Conservation (phyloP, 2,329 filamentous ascomycete species). For the Colletotrichum caudatum region DNA sequence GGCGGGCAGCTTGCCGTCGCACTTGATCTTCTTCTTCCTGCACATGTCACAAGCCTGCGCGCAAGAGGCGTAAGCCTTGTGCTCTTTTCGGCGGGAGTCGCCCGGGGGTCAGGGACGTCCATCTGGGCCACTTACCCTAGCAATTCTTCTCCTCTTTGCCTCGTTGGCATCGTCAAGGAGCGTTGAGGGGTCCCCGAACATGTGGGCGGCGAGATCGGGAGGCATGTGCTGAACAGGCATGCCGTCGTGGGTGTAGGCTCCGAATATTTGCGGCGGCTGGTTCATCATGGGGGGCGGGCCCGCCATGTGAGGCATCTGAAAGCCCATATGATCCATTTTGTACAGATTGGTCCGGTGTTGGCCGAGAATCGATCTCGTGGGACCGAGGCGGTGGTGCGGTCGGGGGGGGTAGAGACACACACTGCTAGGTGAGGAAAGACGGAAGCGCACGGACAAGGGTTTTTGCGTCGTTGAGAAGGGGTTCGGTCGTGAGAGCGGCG, state of each 20-base stretch:
- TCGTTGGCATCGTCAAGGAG: slow-evolving; percentile 78
- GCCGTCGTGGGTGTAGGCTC: slow-evolving; percentile 70
- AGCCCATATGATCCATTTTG: slow-evolving; percentile 66
- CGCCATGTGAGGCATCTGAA: slow-evolving; percentile 68
- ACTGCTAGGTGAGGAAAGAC: not conserved
- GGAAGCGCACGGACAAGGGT: not conserved
- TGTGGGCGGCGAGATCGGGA: slow-evolving; percentile 68
- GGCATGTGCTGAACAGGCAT: slow-evolving; percentile 68
- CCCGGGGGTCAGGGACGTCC: not conserved
- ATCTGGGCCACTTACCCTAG: slow-evolving; percentile 68
- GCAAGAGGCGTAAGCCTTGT: slow-evolving; percentile 30
- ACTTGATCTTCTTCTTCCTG: slow-evolving; percentile 97
- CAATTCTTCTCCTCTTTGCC: slow-evolving; percentile 89
- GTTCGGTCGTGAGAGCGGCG: not conserved
- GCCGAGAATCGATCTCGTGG: slow-evolving; percentile 6
- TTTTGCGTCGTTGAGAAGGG: not conserved
- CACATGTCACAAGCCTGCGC: slow-evolving; percentile 94
- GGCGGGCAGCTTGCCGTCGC: slow-evolving; percentile 93
- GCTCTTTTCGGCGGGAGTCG: not conserved
- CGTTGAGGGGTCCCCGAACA: slow-evolving; percentile 68
- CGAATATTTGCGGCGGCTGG: slow-evolving; percentile 77
- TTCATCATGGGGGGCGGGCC: slow-evolving; percentile 70
- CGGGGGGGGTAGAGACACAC: not conserved
- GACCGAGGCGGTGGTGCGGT: not conserved
- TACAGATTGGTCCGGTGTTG: slow-evolving; percentile 6